Evolutionary conservation across 306 rosid genomes (phyloP).

Genomic region (Prinsepia uniflora): DNA sequence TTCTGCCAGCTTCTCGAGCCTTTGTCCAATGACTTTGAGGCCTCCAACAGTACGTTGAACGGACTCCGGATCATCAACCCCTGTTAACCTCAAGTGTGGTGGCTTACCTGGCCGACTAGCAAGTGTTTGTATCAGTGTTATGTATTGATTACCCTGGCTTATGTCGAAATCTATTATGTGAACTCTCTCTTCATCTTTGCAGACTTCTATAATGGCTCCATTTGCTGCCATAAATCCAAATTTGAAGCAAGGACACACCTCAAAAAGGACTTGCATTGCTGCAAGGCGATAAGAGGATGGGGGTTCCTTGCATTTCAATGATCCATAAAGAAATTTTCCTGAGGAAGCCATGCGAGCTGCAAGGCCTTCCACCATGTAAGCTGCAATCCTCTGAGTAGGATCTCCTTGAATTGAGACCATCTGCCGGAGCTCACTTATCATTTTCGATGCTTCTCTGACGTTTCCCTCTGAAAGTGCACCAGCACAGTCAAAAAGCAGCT

Average conservation of each 20-base stretch:
- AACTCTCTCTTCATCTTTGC: conserved; percentile 58
- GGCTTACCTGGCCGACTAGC: conserved; percentile 55
- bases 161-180: conserved; percentile 87
- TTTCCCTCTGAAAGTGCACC: conserved; percentile 69
- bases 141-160: conserved; percentile 91
- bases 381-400: conserved; percentile 95
- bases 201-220: conserved; percentile 74
- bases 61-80: conserved; percentile 89
- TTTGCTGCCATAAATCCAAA: conserved; percentile 90
- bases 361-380: conserved; percentile 97
- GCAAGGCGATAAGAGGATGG: conserved; percentile 90
- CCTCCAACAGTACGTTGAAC: conserved; percentile 89
- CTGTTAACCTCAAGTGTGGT: conserved; percentile 69
- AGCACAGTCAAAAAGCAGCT: conserved; percentile 75
- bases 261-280: conserved; percentile 93
- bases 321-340: conserved; percentile 67
- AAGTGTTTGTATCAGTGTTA: conserved; percentile 65
- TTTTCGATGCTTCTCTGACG: conserved; percentile 48
- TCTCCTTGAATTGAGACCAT: conserved; percentile 90
- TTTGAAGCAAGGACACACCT: conserved; percentile 95
- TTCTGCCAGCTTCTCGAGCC: conserved; percentile 83
- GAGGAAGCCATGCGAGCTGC: conserved; percentile 83
- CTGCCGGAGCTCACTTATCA: conserved; percentile 65
- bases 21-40: conserved; percentile 73
- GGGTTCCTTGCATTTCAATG: conserved; percentile 90